A percentile compares a stretch with the other conserved stretches of the same genome.
phyloP scores from a whole-genome alignment of 2,329 filamentous ascomycete species.

The Stagonosporopsis vannaccii region DNA sequence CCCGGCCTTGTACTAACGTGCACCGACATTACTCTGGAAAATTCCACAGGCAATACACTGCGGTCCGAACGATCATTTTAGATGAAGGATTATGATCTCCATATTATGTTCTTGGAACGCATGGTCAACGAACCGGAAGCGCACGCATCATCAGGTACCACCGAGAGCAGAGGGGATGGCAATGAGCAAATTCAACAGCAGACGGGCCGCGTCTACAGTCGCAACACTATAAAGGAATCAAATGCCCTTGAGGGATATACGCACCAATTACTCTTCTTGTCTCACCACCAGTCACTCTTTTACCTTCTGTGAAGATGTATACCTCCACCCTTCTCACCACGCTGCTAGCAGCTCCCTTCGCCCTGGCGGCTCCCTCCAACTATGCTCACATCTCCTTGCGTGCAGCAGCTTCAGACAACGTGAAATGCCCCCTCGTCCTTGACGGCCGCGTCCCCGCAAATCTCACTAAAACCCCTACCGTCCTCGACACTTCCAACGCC shows the following conservation, averaged over 20 bases:
- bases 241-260: not conserved
- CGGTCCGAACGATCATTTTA: slow-evolving; percentile 1
- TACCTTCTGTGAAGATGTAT: slow-evolving; percentile 31
- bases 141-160: not conserved
- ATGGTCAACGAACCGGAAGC: slow-evolving; percentile 6
- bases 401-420: slow-evolving; percentile 12
- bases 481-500: slow-evolving; percentile 46
- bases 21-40: slow-evolving; percentile 11
- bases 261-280: not conserved
- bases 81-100: slow-evolving; percentile 12
- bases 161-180: not conserved
- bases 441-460: slow-evolving; percentile 45
- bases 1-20: slow-evolving; percentile 2
- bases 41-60: not conserved
- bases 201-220: not conserved
- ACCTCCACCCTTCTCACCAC: slow-evolving; percentile 25
- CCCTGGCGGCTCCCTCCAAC: slow-evolving; percentile 34
- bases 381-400: slow-evolving; percentile 6
- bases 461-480: slow-evolving; percentile 28
- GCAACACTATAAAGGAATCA: not conserved
- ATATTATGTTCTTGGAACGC: not conserved
- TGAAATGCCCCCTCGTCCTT: slow-evolving; percentile 48
- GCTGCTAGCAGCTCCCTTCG: slow-evolving; percentile 31
- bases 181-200: not conserved
- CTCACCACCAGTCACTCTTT: slow-evolving; percentile 16